These are phyloP conservation scores for Graphilbum ipis-grandicollis DNA, from an alignment of 2,329 filamentous ascomycete species.

Conservation along the genomic window DNA sequence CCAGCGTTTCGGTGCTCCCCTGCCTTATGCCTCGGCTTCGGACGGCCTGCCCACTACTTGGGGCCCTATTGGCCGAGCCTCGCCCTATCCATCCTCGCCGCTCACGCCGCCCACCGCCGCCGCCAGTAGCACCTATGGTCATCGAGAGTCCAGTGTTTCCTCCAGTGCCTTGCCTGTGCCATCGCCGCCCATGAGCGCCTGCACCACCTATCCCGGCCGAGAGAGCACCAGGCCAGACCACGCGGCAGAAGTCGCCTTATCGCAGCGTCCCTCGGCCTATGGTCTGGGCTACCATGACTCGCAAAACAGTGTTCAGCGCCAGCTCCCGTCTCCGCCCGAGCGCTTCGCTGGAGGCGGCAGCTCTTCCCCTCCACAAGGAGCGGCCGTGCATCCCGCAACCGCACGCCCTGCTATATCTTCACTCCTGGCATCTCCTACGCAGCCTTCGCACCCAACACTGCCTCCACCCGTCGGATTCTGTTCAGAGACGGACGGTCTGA, in stretches of 20 bases:
- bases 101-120: neutral
- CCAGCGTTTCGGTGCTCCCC: neutral
- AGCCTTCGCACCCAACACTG: neutral
- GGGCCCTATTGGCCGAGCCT: neutral
- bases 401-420: neutral
- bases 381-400: neutral
- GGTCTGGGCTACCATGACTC: too few relatives aligned
- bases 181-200: too few relatives aligned
- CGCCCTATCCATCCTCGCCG: slow-evolving; percentile 1
- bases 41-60: neutral
- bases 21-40: neutral
- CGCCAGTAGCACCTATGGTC: too few relatives aligned
- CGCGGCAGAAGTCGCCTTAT: too few relatives aligned
- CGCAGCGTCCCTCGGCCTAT: too few relatives aligned
- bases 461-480: neutral
- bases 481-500: neutral
- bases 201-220: too few relatives aligned
- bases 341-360: neutral
- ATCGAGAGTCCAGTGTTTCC: too few relatives aligned
- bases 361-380: neutral
- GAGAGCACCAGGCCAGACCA: too few relatives aligned
- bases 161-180: too few relatives aligned
- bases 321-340: too few relatives aligned
- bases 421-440: neutral
- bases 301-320: too few relatives aligned